Evolutionary conservation across 768 basidiomycete species (phyloP), one percentile per base, ranked within the genome.

Genomic region (Vararia minispora): DNA sequence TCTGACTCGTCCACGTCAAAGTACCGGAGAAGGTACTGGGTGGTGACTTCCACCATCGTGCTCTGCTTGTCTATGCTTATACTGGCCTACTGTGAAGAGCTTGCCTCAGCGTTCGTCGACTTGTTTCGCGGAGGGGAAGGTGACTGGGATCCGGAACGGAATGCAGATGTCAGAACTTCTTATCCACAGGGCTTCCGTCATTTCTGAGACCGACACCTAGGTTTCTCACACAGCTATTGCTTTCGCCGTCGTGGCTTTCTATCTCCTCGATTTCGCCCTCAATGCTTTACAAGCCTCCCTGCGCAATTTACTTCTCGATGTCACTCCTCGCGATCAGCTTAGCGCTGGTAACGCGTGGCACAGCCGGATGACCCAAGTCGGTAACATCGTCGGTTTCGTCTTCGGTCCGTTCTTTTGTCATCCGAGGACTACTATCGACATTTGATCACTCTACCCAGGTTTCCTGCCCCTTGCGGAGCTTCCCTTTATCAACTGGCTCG

Each of bases 271-370:
- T 59, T 99, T 99, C 54, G 87, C 90, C n/a, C 69, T 99, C 41
- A 99, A 99, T 57, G 95, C 88, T 4, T 60, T 94, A 32, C 89
- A 94, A 68, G 88, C 87, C 2, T 94, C 90, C 9, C 65, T 97
- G 24, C 69, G 91, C 35, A 95, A 95, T 58, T 74, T 99, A n/a
- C 68, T 97, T 10, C 69, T 99, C 42, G 95, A 99, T 55, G 63
- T 94, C 35, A 76, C 88, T 0, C 92, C 95, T 5, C 74, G 86
- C 11, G 74, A 79, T 44, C 94, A 97, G 57, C 73, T 97, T 10
- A 90, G 81, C 40, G 71, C 78, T n/a, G 90, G 83, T 4, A 99
- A 98, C 61, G 95, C 95, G 24, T 99, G 94, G 91, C 91, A 97
- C 42, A 85, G 92, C 32, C 70, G 89, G 44, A 95, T 97, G 85